A percentile compares a stretch with the other conserved stretches of the same genome.
Evolutionary conservation across 257 asterid species (phyloP).

Genomic region (Capsicum rhomboideum): DNA sequence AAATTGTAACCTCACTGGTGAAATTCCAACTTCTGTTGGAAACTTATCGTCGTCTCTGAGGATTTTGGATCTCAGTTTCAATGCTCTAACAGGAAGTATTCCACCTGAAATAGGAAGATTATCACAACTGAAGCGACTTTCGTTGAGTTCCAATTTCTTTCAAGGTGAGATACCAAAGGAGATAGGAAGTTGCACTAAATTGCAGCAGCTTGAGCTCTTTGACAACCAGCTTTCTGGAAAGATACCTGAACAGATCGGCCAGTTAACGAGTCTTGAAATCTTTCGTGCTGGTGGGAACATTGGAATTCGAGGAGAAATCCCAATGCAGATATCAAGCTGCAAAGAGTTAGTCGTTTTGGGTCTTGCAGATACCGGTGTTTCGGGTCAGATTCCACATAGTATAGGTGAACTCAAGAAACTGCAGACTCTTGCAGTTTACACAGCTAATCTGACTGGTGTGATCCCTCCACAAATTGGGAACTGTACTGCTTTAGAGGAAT

Average conservation of each 20-base stretch:
- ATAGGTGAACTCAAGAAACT: conserved; percentile 51
- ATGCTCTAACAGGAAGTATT: conserved; percentile 43
- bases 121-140: conserved; percentile 29
- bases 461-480: conserved; percentile 55
- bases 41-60: conserved; percentile 43
- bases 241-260: conserved; percentile 42
- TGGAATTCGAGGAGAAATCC: conserved; percentile 51
- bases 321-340: conserved; percentile 52
- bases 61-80: conserved; percentile 54
- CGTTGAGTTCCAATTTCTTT: conserved; percentile 40
- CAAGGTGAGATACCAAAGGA: conserved; percentile 46
- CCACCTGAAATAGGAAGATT: conserved; percentile 49
- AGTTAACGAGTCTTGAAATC: conserved; percentile 31
- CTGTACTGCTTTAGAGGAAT: conserved; percentile 44
- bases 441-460: conserved; percentile 50
- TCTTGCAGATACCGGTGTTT: conserved; percentile 53
- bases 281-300: conserved; percentile 60
- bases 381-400: conserved; percentile 48
- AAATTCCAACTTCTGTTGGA: conserved; percentile 39
- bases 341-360: conserved; percentile 38
- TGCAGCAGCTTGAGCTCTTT: conserved; percentile 45
- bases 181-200: conserved; percentile 43
- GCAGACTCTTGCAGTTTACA: conserved; percentile 49
- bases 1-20: conserved; percentile 45
- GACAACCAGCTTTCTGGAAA: conserved; percentile 48